A percentile compares a stretch with the other conserved stretches of the same genome.
These are phyloP conservation scores for Huntiella decipiens DNA, from an alignment of 2,329 filamentous ascomycete genomes.

Conservation along the genomic window DNA sequence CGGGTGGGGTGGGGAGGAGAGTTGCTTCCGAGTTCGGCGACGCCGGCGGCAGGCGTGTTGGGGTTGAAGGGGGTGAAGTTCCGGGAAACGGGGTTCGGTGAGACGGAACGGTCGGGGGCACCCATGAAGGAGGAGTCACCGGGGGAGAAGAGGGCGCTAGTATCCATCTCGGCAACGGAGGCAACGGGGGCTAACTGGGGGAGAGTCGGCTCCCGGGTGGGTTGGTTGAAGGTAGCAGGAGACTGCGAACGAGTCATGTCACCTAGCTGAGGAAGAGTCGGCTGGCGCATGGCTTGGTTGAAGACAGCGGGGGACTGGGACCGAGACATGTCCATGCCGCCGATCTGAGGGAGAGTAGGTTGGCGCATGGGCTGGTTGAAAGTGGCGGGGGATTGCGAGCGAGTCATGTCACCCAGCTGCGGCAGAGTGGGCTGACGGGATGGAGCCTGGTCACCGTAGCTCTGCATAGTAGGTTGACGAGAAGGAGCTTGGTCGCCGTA, in stretches of 20 bases:
- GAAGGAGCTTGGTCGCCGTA: neutral
- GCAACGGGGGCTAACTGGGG: constrained; percentile 8
- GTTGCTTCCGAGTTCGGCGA: constrained; percentile 17
- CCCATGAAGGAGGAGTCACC: constrained; percentile 12
- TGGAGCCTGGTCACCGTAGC: neutral
- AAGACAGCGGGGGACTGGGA: constrained; percentile 4
- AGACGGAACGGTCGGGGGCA: constrained; percentile 12
- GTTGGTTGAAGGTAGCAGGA: constrained; percentile 5
- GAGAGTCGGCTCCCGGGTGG: constrained; percentile 12
- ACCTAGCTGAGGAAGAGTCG: constrained; percentile 12
- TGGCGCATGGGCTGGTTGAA: constrained; percentile 7
- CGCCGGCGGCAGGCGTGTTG: constrained; percentile 14
- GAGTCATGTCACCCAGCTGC: constrained; percentile 1
- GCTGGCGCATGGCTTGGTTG: constrained; percentile 8
- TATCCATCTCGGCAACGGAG: constrained; percentile 12
- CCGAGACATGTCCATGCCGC: neutral
- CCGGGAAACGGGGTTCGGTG: constrained; percentile 13
- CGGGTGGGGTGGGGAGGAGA: constrained; percentile 14
- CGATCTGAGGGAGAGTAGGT: constrained; percentile 12
- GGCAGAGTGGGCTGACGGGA: constrained; percentile 2
- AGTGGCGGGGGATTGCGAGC: constrained; percentile 3
- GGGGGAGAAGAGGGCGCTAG: constrained; percentile 3
- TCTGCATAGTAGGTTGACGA: constrained; percentile 4
- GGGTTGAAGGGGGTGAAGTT: constrained; percentile 8
- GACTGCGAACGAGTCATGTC: neutral